A percentile compares a stretch with the other conserved stretches of the same genome.
Conservation (phyloP, 768 basidiomycete species). For the Guyanaporus albipodus region DNA sequence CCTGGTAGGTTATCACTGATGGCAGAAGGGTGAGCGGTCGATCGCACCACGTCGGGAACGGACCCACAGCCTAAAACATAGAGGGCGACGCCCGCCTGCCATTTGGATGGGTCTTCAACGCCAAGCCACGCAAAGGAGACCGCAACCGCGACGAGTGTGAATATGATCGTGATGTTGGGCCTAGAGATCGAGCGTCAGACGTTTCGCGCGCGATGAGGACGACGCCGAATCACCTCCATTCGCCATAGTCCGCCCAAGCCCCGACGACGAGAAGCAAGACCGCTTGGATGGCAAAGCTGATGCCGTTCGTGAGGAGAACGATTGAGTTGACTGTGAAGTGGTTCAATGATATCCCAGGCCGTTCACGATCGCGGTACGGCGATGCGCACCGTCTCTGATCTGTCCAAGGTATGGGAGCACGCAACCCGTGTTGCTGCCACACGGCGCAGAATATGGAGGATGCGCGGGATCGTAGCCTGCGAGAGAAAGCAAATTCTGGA, state of each 20-base stretch:
- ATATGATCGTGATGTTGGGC: constrained; percentile 75
- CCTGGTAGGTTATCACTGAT: constrained; percentile 71
- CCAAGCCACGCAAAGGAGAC: constrained; percentile 79
- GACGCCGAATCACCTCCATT: constrained; percentile 51
- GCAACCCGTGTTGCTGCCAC: constrained; percentile 47
- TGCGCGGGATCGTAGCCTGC: constrained; percentile 70
- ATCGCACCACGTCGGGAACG: not conserved
- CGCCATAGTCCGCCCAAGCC: constrained; percentile 81
- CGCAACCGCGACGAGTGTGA: constrained; percentile 59
- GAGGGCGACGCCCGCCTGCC: constrained; percentile 56
- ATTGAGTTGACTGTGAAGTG: constrained; percentile 61
- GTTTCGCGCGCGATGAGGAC: not conserved
- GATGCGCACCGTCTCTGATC: constrained; percentile 51
- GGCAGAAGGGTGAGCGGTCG: not conserved
- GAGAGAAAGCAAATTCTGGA: constrained; percentile 67
- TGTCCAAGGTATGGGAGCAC: constrained; percentile 64
- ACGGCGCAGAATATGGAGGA: constrained; percentile 50
- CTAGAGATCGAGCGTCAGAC: constrained; percentile 31
- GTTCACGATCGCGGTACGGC: too few relatives aligned
- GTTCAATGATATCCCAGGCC: not conserved
- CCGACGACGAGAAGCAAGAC: constrained; percentile 61
- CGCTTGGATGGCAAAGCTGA: constrained; percentile 75
- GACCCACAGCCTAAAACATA: constrained; percentile 63
- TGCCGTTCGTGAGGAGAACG: constrained; percentile 73
- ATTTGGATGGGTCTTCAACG: constrained; percentile 59